phyloP scores from a whole-genome alignment of 2,329 filamentous ascomycete species.

The Epicoccum sorghinum region DNA sequence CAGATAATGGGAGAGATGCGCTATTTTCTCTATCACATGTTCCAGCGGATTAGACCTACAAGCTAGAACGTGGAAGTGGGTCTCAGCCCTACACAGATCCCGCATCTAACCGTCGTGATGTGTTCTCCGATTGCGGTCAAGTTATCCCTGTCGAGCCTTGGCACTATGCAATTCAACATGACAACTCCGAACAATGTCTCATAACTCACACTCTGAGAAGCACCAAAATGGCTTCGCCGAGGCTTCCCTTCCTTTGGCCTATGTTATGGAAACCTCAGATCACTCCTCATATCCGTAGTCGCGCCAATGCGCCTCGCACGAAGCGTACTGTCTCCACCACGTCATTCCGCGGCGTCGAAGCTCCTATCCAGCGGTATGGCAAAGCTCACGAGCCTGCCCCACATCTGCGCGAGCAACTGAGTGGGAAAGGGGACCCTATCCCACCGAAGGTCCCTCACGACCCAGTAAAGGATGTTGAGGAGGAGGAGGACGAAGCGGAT shows the following conservation, averaged over 20 bases:
- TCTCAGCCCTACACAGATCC: constrained; percentile 12
- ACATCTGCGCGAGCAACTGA: constrained; percentile 37
- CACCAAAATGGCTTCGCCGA: constrained; percentile 50
- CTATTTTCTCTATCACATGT: not conserved
- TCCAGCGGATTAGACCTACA: not conserved
- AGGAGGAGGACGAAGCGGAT: constrained; percentile 30
- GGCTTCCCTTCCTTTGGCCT: constrained; percentile 56
- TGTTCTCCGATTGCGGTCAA: constrained; percentile 19
- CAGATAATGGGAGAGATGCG: not conserved
- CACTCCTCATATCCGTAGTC: constrained; percentile 27
- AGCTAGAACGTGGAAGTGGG: constrained; percentile 10
- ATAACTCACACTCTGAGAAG: not conserved
- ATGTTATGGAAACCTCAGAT: constrained; percentile 49
- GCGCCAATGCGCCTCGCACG: constrained; percentile 23
- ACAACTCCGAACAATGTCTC: not conserved
- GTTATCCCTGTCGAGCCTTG: constrained; percentile 17
- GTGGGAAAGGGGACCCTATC: constrained; percentile 5
- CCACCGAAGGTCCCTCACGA: constrained; percentile 15
- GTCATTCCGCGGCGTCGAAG: constrained; percentile 34
- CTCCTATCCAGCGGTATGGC: constrained; percentile 53
- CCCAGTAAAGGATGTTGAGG: constrained; percentile 27
- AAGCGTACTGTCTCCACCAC: constrained; percentile 26
- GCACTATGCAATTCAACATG: constrained; percentile 13
- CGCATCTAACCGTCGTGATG: constrained; percentile 15
- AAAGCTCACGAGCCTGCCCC: constrained; percentile 55